Percentiles rank a stretch among this genome's conserved stretches.
phyloP scores from a whole-genome alignment of 176 grass and related monocot species.

The Melocanna baccifera region DNA sequence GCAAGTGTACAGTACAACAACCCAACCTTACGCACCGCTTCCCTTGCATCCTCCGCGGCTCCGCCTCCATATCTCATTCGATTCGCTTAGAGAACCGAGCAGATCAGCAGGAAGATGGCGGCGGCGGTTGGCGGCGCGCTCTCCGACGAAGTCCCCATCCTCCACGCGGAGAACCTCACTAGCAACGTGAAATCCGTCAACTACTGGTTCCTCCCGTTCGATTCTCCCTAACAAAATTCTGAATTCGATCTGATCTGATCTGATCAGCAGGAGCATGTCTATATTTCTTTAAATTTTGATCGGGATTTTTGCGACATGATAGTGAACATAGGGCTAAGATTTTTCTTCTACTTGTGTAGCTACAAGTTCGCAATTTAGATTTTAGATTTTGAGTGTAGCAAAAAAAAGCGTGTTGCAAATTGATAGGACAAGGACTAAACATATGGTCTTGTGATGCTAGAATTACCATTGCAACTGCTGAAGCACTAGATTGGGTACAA shows the following conservation, averaged over 20 bases:
- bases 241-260: not conserved
- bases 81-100: not conserved
- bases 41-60: not conserved
- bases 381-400: not conserved
- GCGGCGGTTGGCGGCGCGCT: slow-evolving; percentile 8
- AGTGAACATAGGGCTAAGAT: not conserved
- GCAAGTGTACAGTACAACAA: no score
- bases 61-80: not conserved
- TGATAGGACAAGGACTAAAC: not conserved
- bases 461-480: not conserved
- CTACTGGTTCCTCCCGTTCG: slow-evolving; percentile 52
- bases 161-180: slow-evolving; percentile 62
- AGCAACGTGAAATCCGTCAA: slow-evolving; percentile 68
- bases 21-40: not conserved
- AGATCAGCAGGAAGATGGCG: not conserved
- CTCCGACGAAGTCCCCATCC: slow-evolving; percentile 45
- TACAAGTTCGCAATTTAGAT: not conserved
- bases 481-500: not conserved
- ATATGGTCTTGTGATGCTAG: not conserved
- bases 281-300: not conserved
- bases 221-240: not conserved
- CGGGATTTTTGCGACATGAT: not conserved
- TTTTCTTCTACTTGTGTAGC: not conserved
- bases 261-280: not conserved
- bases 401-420: not conserved